A percentile compares a stretch with the other conserved stretches of the same genome.
phyloP scores from a whole-genome alignment of 2,329 filamentous ascomycete genomes.

The Amauroascus verrucosus region DNA sequence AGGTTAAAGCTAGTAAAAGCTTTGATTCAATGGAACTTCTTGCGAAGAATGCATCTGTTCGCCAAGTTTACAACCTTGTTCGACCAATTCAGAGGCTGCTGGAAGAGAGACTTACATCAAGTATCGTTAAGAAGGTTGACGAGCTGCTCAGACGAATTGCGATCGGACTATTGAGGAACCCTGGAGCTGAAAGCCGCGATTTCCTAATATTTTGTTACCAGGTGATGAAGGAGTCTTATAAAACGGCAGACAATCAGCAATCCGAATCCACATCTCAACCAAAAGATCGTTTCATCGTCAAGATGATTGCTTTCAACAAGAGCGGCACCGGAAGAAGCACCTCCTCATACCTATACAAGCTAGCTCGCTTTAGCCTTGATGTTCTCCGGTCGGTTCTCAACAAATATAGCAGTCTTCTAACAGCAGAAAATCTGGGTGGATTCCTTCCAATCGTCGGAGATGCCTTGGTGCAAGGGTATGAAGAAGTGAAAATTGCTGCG shows the following conservation, averaged over 20 bases:
- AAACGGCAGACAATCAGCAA: constrained; percentile 28
- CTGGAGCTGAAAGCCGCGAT: constrained; percentile 65
- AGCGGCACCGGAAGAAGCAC: constrained; percentile 60
- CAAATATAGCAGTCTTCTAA: constrained; percentile 73
- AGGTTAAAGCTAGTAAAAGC: constrained; percentile 96
- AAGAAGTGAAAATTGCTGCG: constrained; percentile 83
- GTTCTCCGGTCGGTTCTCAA: constrained; percentile 74
- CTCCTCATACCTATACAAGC: constrained; percentile 74
- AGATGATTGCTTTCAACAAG: constrained; percentile 64
- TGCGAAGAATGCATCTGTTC: constrained; percentile 68
- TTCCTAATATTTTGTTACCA: constrained; percentile 93
- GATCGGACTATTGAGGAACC: constrained; percentile 71
- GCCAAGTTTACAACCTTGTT: constrained; percentile 62
- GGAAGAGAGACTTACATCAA: constrained; percentile 71
- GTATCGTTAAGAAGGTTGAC: constrained; percentile 80
- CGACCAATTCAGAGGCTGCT: constrained; percentile 68
- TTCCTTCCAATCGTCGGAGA: constrained; percentile 88
- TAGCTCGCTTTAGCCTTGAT: constrained; percentile 79
- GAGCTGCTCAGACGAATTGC: constrained; percentile 75
- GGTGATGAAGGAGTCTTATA: constrained; percentile 77
- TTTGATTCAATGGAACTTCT: constrained; percentile 95
- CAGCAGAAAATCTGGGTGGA: constrained; percentile 65
- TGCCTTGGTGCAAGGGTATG: constrained; percentile 69
- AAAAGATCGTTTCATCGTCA: constrained; percentile 63
- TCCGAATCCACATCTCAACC: constrained; percentile 44